Evolutionary conservation across 805 yeast species (phyloP).

Genomic region (Yarrowia sp.): DNA sequence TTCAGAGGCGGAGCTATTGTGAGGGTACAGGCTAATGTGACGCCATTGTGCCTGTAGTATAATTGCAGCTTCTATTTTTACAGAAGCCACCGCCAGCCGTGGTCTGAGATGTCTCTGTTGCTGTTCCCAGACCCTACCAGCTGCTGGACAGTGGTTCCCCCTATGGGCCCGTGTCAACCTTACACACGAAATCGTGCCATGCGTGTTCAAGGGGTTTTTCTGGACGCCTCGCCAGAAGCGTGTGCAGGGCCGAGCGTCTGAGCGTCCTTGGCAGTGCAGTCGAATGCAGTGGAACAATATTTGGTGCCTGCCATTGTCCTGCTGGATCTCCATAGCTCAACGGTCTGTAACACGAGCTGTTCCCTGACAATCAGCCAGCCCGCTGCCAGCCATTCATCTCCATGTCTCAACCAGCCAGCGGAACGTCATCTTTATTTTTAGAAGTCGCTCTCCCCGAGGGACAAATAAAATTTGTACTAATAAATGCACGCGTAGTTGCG

Average conservation of each 20-base stretch:
- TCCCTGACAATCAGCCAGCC: not conserved
- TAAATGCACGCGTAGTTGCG: conserved; percentile 13
- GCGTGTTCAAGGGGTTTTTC: conserved; percentile 11
- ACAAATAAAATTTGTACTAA: not conserved
- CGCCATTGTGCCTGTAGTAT: not conserved
- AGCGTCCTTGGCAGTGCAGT: conserved; percentile 8
- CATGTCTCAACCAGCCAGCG: conserved; percentile 11
- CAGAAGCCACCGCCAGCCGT: not conserved
- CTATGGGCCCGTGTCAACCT: not conserved
- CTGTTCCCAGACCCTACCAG: not conserved
- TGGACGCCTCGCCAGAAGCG: not conserved
- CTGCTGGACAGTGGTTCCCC: no score
- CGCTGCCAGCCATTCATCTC: not conserved
- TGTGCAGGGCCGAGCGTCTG: not conserved
- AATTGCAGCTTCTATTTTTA: not conserved
- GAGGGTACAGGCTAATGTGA: not conserved
- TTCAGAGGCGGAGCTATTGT: not conserved
- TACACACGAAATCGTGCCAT: not conserved
- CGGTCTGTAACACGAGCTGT: not conserved
- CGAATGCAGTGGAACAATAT: not conserved
- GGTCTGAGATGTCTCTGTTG: not conserved
- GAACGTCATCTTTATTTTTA: conserved; percentile 4
- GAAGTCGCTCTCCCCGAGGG: not conserved
- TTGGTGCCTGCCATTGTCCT: not conserved
- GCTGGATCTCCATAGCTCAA: not conserved